A percentile compares a stretch with the other conserved stretches of the same genome.
Conservation (phyloP, 2,329 filamentous ascomycete species). For the Monilinia laxa region DNA sequence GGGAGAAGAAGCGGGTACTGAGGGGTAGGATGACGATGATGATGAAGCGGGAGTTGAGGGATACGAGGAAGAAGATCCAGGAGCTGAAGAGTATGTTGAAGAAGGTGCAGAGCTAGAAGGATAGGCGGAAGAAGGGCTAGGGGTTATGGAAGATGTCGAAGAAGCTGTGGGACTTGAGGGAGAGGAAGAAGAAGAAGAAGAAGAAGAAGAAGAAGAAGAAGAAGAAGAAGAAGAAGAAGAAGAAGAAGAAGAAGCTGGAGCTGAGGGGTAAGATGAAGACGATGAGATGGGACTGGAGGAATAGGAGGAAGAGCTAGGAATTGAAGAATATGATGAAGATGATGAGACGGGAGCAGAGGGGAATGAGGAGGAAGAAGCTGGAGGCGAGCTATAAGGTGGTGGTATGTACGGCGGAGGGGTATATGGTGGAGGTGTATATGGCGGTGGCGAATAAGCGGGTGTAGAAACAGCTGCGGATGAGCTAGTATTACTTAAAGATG, state of each 20-base stretch:
- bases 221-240: background rate
- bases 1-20: background rate
- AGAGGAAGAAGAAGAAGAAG: background rate
- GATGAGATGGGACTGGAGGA: background rate
- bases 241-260: too few relatives aligned
- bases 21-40: too few relatives aligned
- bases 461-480: background rate
- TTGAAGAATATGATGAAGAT: background rate
- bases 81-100: background rate
- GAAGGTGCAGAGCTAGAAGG: background rate
- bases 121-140: background rate
- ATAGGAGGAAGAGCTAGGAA: background rate
- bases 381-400: background rate
- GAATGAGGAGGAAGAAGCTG: background rate
- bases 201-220: background rate
- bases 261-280: background rate
- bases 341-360: background rate
- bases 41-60: background rate
- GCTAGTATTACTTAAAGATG: background rate
- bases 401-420: background rate
- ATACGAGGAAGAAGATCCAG: background rate
- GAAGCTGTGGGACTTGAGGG: background rate
- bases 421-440: slow-evolving; percentile 1
- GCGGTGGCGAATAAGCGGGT: background rate
- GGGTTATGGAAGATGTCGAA: background rate